Percentiles rank a stretch among this genome's conserved stretches.
phyloP scores from a whole-genome alignment of 768 basidiomycete genomes.

The Rhizopogon vesiculosus region DNA sequence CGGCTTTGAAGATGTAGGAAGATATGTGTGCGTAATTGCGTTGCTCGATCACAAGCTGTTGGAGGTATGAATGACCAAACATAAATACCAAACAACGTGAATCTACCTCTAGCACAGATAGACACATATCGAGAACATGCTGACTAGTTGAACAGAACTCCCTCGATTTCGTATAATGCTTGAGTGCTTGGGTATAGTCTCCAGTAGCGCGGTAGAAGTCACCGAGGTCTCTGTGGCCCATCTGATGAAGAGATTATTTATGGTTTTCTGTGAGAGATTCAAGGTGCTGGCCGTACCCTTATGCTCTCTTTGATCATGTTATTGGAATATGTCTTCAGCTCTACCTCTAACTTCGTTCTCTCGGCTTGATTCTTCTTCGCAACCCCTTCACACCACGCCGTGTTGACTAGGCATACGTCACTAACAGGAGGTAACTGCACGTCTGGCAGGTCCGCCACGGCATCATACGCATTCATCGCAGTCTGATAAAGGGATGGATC shows the following conservation, averaged over 20 bases:
- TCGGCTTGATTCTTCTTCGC: slow-evolving; percentile 67
- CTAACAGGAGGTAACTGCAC: slow-evolving; percentile 41
- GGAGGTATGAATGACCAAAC: neutral
- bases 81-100: neutral
- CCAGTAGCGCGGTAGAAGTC: slow-evolving; percentile 72
- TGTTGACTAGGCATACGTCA: slow-evolving; percentile 52
- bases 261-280: neutral
- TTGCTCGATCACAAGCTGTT: slow-evolving; percentile 79
- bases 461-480: slow-evolving; percentile 52
- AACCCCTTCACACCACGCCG: slow-evolving; percentile 70
- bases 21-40: slow-evolving; percentile 81
- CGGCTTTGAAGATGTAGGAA: slow-evolving; percentile 96
- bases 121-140: slow-evolving; percentile 92
- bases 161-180: slow-evolving; percentile 85
- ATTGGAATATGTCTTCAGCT: slow-evolving; percentile 90
- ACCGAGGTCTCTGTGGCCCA: slow-evolving; percentile 88
- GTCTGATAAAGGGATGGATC: slow-evolving; percentile 59
- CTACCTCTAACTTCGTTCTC: slow-evolving; percentile 81
- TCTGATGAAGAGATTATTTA: slow-evolving; percentile 37
- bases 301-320: slow-evolving; percentile 99
- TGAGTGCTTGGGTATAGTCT: slow-evolving; percentile 65
- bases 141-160: slow-evolving; percentile 90
- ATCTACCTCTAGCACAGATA: slow-evolving; percentile 72
- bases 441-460: slow-evolving; percentile 24
- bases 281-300: slow-evolving; percentile 46